Evolutionary conservation across 2,329 filamentous ascomycete genomes (phyloP).

Genomic region (Fusarium albidum): DNA sequence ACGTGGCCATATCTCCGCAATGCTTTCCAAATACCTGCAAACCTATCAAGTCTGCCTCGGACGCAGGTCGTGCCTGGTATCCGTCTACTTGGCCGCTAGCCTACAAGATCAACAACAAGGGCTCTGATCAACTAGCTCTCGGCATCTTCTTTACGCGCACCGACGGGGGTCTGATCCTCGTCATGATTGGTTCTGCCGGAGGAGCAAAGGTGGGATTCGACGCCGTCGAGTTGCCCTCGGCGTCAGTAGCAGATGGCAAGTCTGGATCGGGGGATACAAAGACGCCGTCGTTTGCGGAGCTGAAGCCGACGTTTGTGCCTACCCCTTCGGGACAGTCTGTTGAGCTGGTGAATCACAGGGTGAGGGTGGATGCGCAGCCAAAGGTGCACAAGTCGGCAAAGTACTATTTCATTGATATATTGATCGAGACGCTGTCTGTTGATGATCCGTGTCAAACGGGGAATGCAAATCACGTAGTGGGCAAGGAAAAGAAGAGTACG

Average conservation of each 20-base stretch:
- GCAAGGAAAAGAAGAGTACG: background rate
- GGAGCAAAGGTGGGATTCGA: conserved; percentile 7
- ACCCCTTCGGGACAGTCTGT: background rate
- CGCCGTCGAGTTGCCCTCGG: conserved; percentile 2
- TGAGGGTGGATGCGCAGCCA: conserved; percentile 6
- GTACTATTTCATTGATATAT: conserved; percentile 14
- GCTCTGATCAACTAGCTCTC: background rate
- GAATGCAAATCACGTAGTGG: background rate
- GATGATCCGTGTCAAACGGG: background rate
- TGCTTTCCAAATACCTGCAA: background rate
- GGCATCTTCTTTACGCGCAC: conserved; percentile 7
- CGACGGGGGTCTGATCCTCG: conserved; percentile 3
- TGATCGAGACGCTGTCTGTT: background rate
- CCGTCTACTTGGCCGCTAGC: background rate
- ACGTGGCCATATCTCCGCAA: background rate
- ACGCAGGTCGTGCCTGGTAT: background rate
- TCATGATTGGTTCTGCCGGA: conserved; percentile 9
- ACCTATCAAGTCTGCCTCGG: background rate
- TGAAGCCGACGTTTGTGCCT: background rate
- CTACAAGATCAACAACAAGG: conserved; percentile 1
- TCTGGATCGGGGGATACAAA: background rate
- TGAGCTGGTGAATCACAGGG: conserved; percentile 1
- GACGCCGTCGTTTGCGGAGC: background rate
- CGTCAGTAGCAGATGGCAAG: background rate
- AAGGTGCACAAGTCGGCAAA: conserved; percentile 3